Conservation (phyloP, 306 rosid genomes). For the Gillenia trifoliata region DNA sequence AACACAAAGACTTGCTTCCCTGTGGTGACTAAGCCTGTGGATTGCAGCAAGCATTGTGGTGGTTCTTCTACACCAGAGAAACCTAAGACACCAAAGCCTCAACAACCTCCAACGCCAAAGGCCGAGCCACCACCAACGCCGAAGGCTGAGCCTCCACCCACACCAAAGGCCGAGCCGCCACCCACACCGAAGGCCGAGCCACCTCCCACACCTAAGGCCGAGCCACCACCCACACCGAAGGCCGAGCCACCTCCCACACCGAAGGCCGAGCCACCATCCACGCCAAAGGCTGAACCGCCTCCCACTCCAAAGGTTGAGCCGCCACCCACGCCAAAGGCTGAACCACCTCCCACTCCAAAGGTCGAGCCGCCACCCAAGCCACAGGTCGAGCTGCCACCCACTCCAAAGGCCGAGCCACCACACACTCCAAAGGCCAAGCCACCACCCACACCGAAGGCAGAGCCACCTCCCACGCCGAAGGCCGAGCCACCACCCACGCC, state of each 20-base stretch:
- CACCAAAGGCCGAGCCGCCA: background rate
- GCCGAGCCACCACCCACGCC: background rate
- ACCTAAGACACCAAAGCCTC: background rate
- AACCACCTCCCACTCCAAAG: background rate
- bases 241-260: background rate
- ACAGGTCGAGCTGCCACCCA: fast-evolving
- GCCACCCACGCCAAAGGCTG: background rate
- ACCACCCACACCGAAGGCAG: background rate
- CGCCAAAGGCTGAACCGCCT: background rate
- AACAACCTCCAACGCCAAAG: background rate
- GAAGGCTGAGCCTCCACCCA: background rate
- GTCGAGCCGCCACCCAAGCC: background rate
- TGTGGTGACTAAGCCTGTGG: conserved; percentile 36
- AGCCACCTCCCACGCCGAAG: background rate
- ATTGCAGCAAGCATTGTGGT: conserved; percentile 52
- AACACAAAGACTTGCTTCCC: conserved; percentile 31
- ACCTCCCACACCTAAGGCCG: background rate
- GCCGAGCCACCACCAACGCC: background rate
- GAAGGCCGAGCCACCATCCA: fast-evolving
- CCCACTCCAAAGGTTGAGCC: background rate
- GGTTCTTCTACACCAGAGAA: background rate
- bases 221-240: background rate
- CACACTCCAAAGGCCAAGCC: fast-evolving
- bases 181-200: background rate
- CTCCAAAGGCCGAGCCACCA: background rate